Base-by-base conservation (phyloP, 192 early-diverging fungal species). In the Mortierella alpina region DNA sequence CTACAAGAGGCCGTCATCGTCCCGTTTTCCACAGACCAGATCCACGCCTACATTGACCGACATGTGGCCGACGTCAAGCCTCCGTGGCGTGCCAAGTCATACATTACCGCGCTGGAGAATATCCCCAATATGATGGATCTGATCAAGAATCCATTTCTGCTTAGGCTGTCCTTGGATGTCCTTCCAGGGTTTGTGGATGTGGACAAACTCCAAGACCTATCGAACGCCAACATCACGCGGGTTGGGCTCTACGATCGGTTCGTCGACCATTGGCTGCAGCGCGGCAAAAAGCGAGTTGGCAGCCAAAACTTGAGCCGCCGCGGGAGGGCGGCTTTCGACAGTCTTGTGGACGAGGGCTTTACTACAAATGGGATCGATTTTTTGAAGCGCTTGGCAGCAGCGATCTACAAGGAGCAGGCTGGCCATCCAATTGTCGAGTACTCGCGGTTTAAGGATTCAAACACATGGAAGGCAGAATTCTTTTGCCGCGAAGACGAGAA, bases 381-480 rank as follows among this genome's bases (percentile, higher is more conserved):
- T 13, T 49, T 39, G 49, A 52, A 40, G 22, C 3, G 22, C 0
- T 22, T 64, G 14, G 63, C 63, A 8, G 47, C 22, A 14, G 63
- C 63, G 22, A 64, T 64, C 63, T 64, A 39, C 22, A 22, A 12
- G 49, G 5, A 52, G 22, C 63, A 64, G 22, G 10, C 48, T 31
- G 63, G 49, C 4, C 7, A 39, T 31, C 23, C 63, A 2, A 49
- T 64, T 2, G 63, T 64, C 14, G 20, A 64, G 14, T 64, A 64
- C 47, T 17, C 23, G 9, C 18, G 13, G 5, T 31, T 64, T 6
- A 10, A 15, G 0, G 63, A 64, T 7, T 2, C 14, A 17, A 48
- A 23, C 7, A 17, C 63, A 23, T 64, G 49, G 63, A 64, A 64
- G 13, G 63, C 7, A 1, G 15, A 44, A n/a, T 64, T 64, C 47